These are phyloP conservation scores for Aspergillus ibericus DNA, from an alignment of 2,329 filamentous ascomycete species.

Conservation along the genomic window DNA sequence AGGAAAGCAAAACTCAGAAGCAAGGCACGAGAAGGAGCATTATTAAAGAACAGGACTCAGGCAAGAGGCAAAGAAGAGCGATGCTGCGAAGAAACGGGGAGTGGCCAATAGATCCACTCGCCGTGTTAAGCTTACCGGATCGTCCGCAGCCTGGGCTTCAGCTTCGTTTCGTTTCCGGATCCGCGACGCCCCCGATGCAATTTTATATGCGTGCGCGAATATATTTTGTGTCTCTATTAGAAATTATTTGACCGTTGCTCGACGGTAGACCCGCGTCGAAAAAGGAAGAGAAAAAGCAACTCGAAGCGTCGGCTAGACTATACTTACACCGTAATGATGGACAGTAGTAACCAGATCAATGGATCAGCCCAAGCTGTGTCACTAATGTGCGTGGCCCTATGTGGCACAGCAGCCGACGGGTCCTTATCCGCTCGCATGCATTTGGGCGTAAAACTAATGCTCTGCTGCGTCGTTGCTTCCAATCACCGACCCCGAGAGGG, in stretches of 20 bases:
- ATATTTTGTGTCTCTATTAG: neutral
- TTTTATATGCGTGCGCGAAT: slow-evolving; percentile 12
- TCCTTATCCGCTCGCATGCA: slow-evolving; percentile 18
- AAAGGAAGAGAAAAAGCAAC: slow-evolving; percentile 10
- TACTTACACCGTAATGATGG: slow-evolving; percentile 12
- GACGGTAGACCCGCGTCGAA: neutral
- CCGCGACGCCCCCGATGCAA: slow-evolving; percentile 6
- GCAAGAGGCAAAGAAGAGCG: neutral
- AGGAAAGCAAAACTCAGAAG: slow-evolving; percentile 13
- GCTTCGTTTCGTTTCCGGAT: slow-evolving; percentile 7
- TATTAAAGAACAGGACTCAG: slow-evolving; percentile 6
- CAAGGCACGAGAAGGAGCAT: slow-evolving; percentile 14
- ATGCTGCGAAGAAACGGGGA: neutral
- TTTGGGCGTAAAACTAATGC: slow-evolving; percentile 21
- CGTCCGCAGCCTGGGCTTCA: slow-evolving; percentile 5
- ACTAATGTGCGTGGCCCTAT: slow-evolving; percentile 19
- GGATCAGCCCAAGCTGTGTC: slow-evolving; percentile 14
- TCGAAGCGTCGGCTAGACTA: neutral
- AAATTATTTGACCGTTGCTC: neutral
- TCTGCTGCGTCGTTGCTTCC: slow-evolving; percentile 12
- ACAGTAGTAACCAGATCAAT: slow-evolving; percentile 9
- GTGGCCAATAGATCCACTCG: slow-evolving; percentile 15
- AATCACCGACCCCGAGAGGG: neutral
- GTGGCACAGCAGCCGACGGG: slow-evolving; percentile 16
- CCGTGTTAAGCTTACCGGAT: slow-evolving; percentile 13